phyloP scores from a whole-genome alignment of 805 yeast species.

The Torulaspora quercuum region DNA sequence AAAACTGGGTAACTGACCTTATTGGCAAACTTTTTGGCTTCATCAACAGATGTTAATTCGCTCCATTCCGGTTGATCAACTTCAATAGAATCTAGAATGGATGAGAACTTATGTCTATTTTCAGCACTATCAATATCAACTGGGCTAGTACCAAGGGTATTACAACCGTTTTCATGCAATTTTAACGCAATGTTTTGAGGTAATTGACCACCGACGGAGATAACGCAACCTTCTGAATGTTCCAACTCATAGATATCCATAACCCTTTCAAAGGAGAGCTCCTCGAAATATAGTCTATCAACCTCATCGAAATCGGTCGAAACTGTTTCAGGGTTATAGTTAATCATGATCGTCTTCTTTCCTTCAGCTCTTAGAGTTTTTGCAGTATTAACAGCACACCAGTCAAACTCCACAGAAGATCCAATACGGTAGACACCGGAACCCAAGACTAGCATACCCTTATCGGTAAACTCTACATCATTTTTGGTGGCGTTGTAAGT shows the following conservation, averaged over 20 bases:
- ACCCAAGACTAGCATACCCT: conserved; percentile 92
- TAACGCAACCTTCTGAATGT: conserved; percentile 83
- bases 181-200: conserved; percentile 94
- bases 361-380: conserved; percentile 87
- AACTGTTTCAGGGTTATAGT: conserved; percentile 98
- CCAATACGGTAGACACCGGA: conserved; percentile 99
- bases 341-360: conserved; percentile 89
- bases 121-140: conserved; percentile 95
- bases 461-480: conserved; percentile 81
- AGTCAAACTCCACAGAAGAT: conserved; percentile 96
- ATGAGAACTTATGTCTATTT: conserved; percentile 96
- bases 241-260: conserved; percentile 96
- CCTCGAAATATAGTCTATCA: conserved; percentile 95
- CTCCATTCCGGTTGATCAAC: conserved; percentile 98
- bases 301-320: conserved; percentile 98
- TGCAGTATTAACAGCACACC: conserved; percentile 99
- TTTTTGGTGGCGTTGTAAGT: conserved; percentile 88
- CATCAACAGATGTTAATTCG: conserved; percentile 81
- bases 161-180: conserved; percentile 77
- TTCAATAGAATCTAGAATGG: conserved; percentile 85
- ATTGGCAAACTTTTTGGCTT: conserved; percentile 81
- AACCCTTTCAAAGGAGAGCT: conserved; percentile 90
- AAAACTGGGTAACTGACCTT: conserved; percentile 91
- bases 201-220: conserved; percentile 96
- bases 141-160: conserved; percentile 90